These are phyloP conservation scores for Stephanodiscus triporus DNA, from an alignment of 108 stramenopile genomes.

Conservation along the genomic window DNA sequence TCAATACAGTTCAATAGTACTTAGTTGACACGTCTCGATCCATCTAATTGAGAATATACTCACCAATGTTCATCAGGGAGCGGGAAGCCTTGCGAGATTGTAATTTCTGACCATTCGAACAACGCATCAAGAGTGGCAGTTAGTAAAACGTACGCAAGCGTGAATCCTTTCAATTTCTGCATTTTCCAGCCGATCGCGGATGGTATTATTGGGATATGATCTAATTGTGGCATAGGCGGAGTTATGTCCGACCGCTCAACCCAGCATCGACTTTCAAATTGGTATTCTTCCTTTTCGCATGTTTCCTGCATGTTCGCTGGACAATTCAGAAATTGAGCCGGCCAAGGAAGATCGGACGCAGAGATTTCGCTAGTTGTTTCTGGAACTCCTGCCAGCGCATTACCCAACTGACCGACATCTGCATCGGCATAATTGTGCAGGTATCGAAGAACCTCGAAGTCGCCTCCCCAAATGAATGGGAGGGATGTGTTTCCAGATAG, in stretches of 20 bases:
- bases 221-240: constrained; percentile 55
- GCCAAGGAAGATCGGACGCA: constrained; percentile 64
- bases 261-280: constrained; percentile 74
- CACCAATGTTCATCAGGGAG: constrained; percentile 75
- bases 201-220: constrained; percentile 58
- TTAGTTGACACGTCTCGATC: constrained; percentile 55
- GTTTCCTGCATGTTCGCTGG: constrained; percentile 30
- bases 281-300: constrained; percentile 55
- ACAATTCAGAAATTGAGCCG: constrained; percentile 74
- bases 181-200: constrained; percentile 64
- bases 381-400: constrained; percentile 52
- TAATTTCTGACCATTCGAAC: constrained; percentile 65
- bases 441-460: constrained; percentile 62
- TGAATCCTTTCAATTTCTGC: constrained; percentile 77
- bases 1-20: neutral
- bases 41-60: neutral
- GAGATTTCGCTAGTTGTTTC: constrained; percentile 55
- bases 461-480: constrained; percentile 66
- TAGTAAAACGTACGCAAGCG: constrained; percentile 62
- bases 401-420: constrained; percentile 76
- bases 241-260: constrained; percentile 55
- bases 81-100: constrained; percentile 78
- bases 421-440: constrained; percentile 74
- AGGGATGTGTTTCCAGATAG: constrained; percentile 55
- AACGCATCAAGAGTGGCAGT: constrained; percentile 66